Evolutionary conservation across 495 filamentous ascomycete genomes (phyloP).

Genomic region (Hypomontagnella monticulosa): DNA sequence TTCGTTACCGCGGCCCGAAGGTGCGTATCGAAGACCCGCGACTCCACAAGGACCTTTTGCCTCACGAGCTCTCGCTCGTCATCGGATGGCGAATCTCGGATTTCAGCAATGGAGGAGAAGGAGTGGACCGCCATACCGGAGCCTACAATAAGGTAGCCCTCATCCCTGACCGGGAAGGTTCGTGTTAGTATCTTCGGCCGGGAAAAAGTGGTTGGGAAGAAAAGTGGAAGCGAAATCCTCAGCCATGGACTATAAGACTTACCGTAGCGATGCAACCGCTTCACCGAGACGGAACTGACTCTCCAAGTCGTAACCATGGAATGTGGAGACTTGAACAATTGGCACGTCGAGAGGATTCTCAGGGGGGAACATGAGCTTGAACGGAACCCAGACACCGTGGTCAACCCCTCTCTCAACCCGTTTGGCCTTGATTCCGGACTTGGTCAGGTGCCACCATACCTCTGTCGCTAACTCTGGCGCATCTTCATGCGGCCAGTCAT

Average conservation of each 20-base stretch:
- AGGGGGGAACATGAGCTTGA: slow-evolving; percentile 35
- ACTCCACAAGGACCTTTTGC: slow-evolving; percentile 15
- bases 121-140: slow-evolving; percentile 39
- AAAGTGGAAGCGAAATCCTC: no score
- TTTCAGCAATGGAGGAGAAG: slow-evolving; percentile 18
- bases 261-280: slow-evolving; percentile 29
- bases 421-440: slow-evolving; percentile 32
- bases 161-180: slow-evolving; percentile 4
- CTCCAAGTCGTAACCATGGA: slow-evolving; percentile 28
- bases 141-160: slow-evolving; percentile 30
- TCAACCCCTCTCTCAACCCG: slow-evolving; percentile 33
- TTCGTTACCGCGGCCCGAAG: slow-evolving; percentile 18
- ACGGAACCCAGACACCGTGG: slow-evolving; percentile 36
- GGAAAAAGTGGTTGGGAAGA: background rate
- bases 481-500: slow-evolving; percentile 32
- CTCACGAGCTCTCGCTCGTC: slow-evolving; percentile 5
- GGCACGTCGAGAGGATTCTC: slow-evolving; percentile 28
- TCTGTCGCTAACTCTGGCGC: slow-evolving; percentile 24
- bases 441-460: slow-evolving; percentile 23
- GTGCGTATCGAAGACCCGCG: slow-evolving; percentile 24
- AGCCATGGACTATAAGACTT: background rate
- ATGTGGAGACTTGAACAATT: slow-evolving; percentile 34
- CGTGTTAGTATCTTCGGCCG: background rate
- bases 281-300: slow-evolving; percentile 34
- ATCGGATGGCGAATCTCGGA: slow-evolving; percentile 13